These are phyloP conservation scores for Amanita polypyramis DNA, from an alignment of 768 basidiomycete genomes.

Conservation along the genomic window DNA sequence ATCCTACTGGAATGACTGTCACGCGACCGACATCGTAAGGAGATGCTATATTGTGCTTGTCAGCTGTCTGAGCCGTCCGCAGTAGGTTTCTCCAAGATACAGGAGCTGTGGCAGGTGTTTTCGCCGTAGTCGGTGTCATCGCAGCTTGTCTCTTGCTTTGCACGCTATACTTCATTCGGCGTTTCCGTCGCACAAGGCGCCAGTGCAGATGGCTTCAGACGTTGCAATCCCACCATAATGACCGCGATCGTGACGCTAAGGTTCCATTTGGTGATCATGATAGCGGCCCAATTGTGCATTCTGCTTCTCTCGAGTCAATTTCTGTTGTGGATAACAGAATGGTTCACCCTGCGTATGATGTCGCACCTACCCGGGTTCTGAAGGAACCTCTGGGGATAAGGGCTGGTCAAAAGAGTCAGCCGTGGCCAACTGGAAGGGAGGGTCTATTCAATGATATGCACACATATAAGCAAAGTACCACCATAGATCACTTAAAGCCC, in stretches of 20 bases:
- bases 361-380: not conserved
- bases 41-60: not conserved
- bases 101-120: conserved; percentile 65
- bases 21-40: conserved; percentile 10
- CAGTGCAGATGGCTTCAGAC: conserved; percentile 26
- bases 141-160: conserved; percentile 35
- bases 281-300: not conserved
- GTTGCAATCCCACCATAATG: conserved; percentile 23
- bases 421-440: not conserved
- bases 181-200: conserved; percentile 27
- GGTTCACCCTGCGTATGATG: not conserved
- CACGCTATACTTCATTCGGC: conserved; percentile 32
- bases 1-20: conserved; percentile 24
- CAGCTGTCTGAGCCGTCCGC: conserved; percentile 5
- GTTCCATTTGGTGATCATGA: not conserved
- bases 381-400: not conserved
- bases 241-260: not conserved
- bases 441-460: not conserved
- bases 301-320: not conserved
- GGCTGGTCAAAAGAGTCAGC: too few relatives aligned
- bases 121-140: conserved; percentile 54
- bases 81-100: conserved; percentile 54
- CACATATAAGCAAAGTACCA: not conserved
- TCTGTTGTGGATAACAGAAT: not conserved
- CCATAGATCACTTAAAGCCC: not conserved